These are phyloP conservation scores for Barnettozyma sucrosica DNA, from an alignment of 805 yeast genomes.

Conservation along the genomic window DNA sequence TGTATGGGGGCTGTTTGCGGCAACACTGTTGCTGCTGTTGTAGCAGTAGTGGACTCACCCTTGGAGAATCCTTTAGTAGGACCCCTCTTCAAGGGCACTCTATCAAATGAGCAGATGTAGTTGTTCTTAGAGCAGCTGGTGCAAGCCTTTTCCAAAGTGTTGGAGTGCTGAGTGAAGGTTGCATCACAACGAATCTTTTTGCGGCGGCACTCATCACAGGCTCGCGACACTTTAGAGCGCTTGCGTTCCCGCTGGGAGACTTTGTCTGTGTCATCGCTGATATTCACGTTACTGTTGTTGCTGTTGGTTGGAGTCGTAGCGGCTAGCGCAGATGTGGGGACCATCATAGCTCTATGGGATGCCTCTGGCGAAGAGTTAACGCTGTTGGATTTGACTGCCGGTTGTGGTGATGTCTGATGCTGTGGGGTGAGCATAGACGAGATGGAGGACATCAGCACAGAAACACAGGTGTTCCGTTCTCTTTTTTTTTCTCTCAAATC, in stretches of 20 bases:
- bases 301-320: neutral
- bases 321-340: neutral
- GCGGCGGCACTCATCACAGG: conserved; percentile 75
- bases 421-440: conserved; percentile 4
- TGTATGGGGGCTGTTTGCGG: neutral
- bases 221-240: conserved; percentile 69
- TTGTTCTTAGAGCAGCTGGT: conserved; percentile 55
- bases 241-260: conserved; percentile 35
- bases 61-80: conserved; percentile 64
- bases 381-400: neutral
- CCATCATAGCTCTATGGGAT: neutral
- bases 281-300: neutral
- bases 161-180: conserved; percentile 38
- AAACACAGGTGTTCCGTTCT: neutral
- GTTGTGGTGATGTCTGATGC: neutral
- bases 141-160: conserved; percentile 47
- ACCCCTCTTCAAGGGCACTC: conserved; percentile 73
- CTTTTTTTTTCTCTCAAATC: neutral
- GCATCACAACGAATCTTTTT: conserved; percentile 73
- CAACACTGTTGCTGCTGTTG: neutral
- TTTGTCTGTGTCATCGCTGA: neutral
- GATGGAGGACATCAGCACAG: conserved; percentile 7
- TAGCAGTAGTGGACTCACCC: neutral
- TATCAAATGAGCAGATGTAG: conserved; percentile 60
- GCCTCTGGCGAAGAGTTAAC: neutral